These are phyloP conservation scores for Diaporthe citri DNA, from an alignment of 2,329 filamentous ascomycete species.

Conservation along the genomic window DNA sequence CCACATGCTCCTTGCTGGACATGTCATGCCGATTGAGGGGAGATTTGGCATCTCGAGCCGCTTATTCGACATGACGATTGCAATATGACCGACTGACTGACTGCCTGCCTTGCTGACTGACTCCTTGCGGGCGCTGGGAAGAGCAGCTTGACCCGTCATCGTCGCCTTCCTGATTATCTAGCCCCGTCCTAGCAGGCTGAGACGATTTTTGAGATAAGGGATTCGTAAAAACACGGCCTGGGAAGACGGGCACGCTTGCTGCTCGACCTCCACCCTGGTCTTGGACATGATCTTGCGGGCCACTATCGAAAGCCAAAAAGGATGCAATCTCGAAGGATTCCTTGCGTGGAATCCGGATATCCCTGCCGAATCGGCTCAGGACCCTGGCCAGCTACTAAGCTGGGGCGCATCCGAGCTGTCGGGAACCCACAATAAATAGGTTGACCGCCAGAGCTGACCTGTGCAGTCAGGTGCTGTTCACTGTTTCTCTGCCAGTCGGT, in stretches of 20 bases:
- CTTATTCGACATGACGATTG: slow-evolving; percentile 10
- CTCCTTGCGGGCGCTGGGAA: background rate
- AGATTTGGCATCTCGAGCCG: slow-evolving; percentile 13
- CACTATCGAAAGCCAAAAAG: slow-evolving; percentile 29
- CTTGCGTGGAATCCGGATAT: slow-evolving; percentile 15
- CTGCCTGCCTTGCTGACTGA: background rate
- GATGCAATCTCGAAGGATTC: slow-evolving; percentile 20
- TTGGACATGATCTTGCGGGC: background rate
- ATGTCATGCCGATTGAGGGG: background rate
- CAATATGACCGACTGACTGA: background rate
- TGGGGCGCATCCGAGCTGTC: slow-evolving; percentile 18
- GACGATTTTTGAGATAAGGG: background rate
- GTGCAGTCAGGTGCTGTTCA: no score
- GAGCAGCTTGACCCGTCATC: background rate
- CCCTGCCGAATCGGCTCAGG: slow-evolving; percentile 21
- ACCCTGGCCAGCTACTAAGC: slow-evolving; percentile 3
- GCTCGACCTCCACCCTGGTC: background rate
- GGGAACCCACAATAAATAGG: slow-evolving; percentile 19
- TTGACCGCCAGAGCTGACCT: slow-evolving; percentile 11
- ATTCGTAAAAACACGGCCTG: background rate
- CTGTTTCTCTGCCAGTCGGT: background rate
- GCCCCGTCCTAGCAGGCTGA: background rate
- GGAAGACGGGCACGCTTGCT: background rate
- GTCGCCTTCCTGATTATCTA: background rate
- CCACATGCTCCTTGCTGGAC: background rate